Percentiles rank a stretch among this genome's conserved stretches.
phyloP scores from a whole-genome alignment of 2,329 filamentous ascomycete species.

The Chrysoporthe austroafricana region DNA sequence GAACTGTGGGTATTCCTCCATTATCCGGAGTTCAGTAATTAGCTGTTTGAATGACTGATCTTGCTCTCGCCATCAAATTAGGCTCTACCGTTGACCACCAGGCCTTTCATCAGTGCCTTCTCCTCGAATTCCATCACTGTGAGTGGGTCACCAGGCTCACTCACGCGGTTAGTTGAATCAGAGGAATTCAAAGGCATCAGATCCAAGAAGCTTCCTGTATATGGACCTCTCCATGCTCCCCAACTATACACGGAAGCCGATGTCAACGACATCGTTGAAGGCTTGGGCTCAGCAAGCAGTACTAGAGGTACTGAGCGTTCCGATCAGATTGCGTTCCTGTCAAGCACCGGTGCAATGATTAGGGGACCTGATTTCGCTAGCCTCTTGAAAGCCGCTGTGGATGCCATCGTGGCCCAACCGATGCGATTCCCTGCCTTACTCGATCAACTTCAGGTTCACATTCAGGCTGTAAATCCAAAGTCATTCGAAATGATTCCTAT shows the following conservation, averaged over 20 bases:
- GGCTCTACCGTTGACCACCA: neutral
- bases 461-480: neutral
- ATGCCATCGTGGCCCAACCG: conserved; percentile 6
- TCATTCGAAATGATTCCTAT: conserved; percentile 9
- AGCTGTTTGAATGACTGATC: neutral
- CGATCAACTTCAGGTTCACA: too few relatives aligned
- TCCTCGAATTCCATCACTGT: neutral
- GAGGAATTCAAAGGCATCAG: neutral
- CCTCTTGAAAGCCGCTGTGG: conserved; percentile 1
- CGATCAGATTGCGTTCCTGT: neutral
- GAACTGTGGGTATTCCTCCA: conserved; percentile 45
- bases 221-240: neutral
- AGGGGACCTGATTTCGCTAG: neutral
- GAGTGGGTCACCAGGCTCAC: neutral
- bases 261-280: neutral
- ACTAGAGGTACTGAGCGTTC: neutral
- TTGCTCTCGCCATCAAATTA: neutral
- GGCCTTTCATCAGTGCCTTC: neutral
- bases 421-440: neutral
- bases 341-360: neutral
- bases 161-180: neutral
- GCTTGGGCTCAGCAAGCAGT: neutral
- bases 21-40: too few relatives aligned
- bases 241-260: neutral
- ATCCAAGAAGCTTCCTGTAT: neutral